Evolutionary conservation across 1,139 yeast genomes (phyloP), one percentile per base, ranked within the genome.

Genomic region (Yamadazyma mexicana): DNA sequence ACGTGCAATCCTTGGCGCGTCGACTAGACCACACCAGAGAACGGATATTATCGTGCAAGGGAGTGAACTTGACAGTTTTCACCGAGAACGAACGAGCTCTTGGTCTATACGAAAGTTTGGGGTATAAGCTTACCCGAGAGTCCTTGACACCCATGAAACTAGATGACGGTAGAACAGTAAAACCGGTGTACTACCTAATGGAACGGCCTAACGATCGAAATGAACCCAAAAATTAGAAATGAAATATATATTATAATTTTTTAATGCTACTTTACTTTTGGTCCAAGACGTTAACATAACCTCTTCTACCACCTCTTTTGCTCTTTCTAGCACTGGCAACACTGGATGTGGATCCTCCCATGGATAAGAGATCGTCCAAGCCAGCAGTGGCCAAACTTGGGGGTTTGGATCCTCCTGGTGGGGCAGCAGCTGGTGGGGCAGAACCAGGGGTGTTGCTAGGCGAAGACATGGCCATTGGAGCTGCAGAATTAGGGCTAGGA

Each of bases 221-320:
- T 20, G 22, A 5, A 6, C 5, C 22, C 8, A 20, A 5, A 20
- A 20, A 20, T 20, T 5, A 20, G 22, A 20, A 20, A 20, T 20
- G 22, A 20, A 20, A 20, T n/a, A 20, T 20, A 20, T 20, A 20
- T 20, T 20, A 8, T 20, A 20, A 20, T 24, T 10, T 24, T 24
- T n/a, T n/a, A n/a, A 24, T 26, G 31, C 8, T 12, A 16, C 12
- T 6, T 12, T 29, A 29, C 12, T 29, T 30, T 20, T 26, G 20
- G 14, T 73, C 80, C 81, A 87, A 75, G 7, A 87, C 88, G 56
- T 86, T 89, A 31, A 87, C 91, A 58, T 87, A 87, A 4, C 86
- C 79, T 59, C 82, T 75, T 41, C 86, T 75, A 4, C 81, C 80
- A n/a, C 84, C 86, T 52, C 89, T 75, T 48, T 80, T 82, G 11